Evolutionary conservation across 345 rosid genomes (phyloP), one percentile per base, ranked within the genome.

Genomic region (Rhodamnia rubescens): DNA sequence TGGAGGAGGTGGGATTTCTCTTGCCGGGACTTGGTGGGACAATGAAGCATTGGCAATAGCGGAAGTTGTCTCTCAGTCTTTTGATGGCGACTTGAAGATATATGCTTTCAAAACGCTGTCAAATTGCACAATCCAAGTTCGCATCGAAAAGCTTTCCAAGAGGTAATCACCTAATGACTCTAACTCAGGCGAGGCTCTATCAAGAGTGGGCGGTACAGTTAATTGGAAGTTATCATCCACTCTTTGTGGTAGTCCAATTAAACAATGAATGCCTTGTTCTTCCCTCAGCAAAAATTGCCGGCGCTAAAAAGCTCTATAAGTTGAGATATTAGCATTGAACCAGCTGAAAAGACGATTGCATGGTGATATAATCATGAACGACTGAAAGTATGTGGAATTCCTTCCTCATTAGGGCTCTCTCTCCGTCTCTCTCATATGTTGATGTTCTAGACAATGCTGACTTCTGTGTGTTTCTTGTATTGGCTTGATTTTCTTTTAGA

Each of bases 1-100:
- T 59, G 96, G 91, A 29, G 98, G 99, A 88, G 98, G 98, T 84
- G 97, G 99, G 56, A 89, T 95, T 80, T 89, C 93, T 51, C 92
- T 95, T 18, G 95, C 95, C 18, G 98, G 99, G 83, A 93, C 96
- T 75, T 85, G 92, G 92, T 94, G 98, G 98, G 99, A 97, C 61
- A 93, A 94, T 88, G 93, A 94, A 90, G 98, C 95, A 74, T 88
- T 97, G 40, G 52, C 90, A 11, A 88, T 94, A 87, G 96, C 95
- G 36, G 92, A 93, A 85, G 88, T 89, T 85, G 95, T 91, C 26
- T 91, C 93, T 50, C 87, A 85, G 44, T 92, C 94, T 42, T 95
- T 97, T 61, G 90, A 92, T 55, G 97, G 96, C 5, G 95, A 93
- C 36, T 86, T 95, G 87, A 91, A 91, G 75, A 88, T 97, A 49